Evolutionary conservation across 1,284 basidiomycete species (phyloP), one percentile per base, ranked within the genome.

Genomic region (Boletus semigastroideus): DNA sequence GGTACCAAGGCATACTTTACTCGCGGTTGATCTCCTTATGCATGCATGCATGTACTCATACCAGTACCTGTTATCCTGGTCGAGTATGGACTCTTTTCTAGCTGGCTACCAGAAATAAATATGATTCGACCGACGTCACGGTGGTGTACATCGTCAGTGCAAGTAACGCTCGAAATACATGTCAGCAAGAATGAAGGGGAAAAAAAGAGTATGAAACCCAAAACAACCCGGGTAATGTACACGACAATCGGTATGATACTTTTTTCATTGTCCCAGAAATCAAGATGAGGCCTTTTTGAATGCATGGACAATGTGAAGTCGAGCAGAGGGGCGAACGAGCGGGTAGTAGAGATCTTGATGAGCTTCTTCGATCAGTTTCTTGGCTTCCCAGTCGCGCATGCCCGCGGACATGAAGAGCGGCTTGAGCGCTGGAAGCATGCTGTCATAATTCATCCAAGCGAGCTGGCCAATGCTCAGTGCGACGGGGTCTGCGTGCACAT

Each of bases 1-100:
- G 93, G 93, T 36, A 90, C 92, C 56, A 91, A 87, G 70, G 83
- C 90, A 31, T 94, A 94, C 72, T 93, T 94, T 70, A 87, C 82
- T 54, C 80, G 90, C 54, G 88, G 86, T 55, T 90, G 71, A 78
- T 45, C 40, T 17, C 25, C 25, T 11, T 49, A 37, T 51, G 43
- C 49, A 33, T 55, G 52, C 49, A 11, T 12, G 20, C 31, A 17
- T 30, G n/a, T 19, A 25, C 5, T 25, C 25, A 7, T 25, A 25
- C 5, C 5, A 22, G 22, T 22, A 11, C 16, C 5, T 42, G 12
- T 48, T 17, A n/a, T 31, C 25, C 25, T 38, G 20, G 19, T 16
- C 34, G 33, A 36, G 39, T 42, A 46, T 33, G 40, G 57, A 53
- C 44, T 36, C 6, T 41, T 25, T 25, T 28, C 19, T 43, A 27